Base-by-base conservation (phyloP, 2,329 filamentous ascomycete species). In the Hymenoscyphus infarciens region DNA sequence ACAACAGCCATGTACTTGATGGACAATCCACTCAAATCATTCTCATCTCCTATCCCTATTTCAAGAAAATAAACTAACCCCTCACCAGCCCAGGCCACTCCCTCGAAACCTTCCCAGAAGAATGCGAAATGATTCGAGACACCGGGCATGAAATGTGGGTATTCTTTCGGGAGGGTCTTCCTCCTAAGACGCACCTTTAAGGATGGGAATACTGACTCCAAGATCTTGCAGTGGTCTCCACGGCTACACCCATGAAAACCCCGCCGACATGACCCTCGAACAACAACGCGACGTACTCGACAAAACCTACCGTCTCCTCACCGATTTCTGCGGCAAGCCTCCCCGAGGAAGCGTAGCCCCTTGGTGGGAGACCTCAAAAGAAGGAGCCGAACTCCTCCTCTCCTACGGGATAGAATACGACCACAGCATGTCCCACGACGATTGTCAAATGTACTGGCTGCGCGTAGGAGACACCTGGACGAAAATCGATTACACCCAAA, bases 261-360 rank as follows among this genome's bases (percentile, higher is more conserved):
- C 89, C 0, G 80, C 79, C 0, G 71, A 87, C 62, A 90, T 92
- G 88, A 88, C 82, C 0, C 73, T 89, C 1, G 88, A 92, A 71
- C 90, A 93, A 75, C 89, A 93, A 74, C 82, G 82, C 15, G 88
- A 90, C 62, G 87, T 93, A 16, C 81, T 94, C 5, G 86, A 89
- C 70, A 90, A 90, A 75, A 91, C 88, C 19, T 91, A 87, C 72
- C 82, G 82, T 25, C 80, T 92, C 74, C 81, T 92, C 38, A 90
- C 85, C 0, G 84, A 88, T 0, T 89, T 93, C 70, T 83, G 82
- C 49, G 87, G 89, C 5, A 91, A 90, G 75, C 87, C 86, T 0
- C 90, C 90, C 0, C 79, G 87, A 0, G 89, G 90, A 0, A 87
- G 82, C 45, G 89, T 92, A 0, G 89, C 88, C 0, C 90, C 90